Conservation (phyloP, 2,329 filamentous ascomycete genomes). For the Stagonosporopsis tanaceti region DNA sequence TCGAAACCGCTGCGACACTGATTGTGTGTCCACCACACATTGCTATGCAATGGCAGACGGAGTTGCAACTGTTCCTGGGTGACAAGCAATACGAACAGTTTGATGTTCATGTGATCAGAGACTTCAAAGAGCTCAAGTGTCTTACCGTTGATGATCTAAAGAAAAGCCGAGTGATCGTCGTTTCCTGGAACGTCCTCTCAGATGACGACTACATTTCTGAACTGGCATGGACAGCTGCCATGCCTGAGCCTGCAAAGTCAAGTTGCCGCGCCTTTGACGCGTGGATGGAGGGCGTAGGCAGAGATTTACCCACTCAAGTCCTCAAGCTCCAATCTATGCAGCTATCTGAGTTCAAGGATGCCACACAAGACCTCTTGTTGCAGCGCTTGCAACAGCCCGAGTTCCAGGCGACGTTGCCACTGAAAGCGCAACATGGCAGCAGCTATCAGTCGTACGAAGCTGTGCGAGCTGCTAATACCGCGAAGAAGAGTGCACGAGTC, state of each 20-base stretch:
- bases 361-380: constrained; percentile 32
- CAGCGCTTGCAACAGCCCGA: constrained; percentile 41
- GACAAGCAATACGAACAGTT: constrained; percentile 40
- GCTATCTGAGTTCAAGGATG: constrained; percentile 37
- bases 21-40: constrained; percentile 66
- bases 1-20: constrained; percentile 64
- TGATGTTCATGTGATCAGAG: constrained; percentile 57
- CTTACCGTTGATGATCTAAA: constrained; percentile 56
- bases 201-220: constrained; percentile 58
- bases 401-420: constrained; percentile 50
- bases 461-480: constrained; percentile 1
- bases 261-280: constrained; percentile 60
- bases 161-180: constrained; percentile 63
- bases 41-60: constrained; percentile 64
- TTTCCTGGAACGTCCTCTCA: constrained; percentile 61
- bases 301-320: constrained; percentile 55
- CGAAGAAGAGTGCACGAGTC: constrained; percentile 3
- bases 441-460: constrained; percentile 38
- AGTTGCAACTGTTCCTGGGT: constrained; percentile 62
- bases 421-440: constrained; percentile 48
- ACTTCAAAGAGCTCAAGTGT: constrained; percentile 49
- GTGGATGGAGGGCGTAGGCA: constrained; percentile 61
- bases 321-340: constrained; percentile 44
- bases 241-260: constrained; percentile 48
- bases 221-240: constrained; percentile 60